phyloP scores from a whole-genome alignment of 768 basidiomycete genomes.

The Xanthoconium purpureum region DNA sequence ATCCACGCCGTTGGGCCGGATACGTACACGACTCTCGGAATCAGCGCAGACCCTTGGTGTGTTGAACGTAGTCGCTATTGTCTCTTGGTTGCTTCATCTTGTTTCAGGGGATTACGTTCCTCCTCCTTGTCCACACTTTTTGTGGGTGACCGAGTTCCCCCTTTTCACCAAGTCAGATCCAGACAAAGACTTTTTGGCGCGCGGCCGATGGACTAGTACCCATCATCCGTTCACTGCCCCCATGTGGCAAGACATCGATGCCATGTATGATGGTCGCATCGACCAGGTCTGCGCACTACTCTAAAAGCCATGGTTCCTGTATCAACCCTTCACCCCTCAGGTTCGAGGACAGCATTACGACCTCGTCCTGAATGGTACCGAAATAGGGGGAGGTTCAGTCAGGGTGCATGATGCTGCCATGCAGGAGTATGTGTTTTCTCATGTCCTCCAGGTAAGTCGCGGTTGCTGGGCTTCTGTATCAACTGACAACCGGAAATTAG shows the following conservation, averaged over 20 bases:
- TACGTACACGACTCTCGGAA: conserved; percentile 65
- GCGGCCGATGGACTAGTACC: conserved; percentile 86
- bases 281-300: conserved; percentile 42
- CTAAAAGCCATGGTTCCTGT: background rate
- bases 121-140: conserved; percentile 67
- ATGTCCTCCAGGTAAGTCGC: conserved; percentile 69
- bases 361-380: conserved; percentile 88
- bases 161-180: conserved; percentile 83
- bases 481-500: conserved; percentile 39
- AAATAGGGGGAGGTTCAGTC: conserved; percentile 93
- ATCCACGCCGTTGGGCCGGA: conserved; percentile 74
- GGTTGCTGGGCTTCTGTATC: conserved; percentile 4
- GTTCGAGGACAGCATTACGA: conserved; percentile 96
- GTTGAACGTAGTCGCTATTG: conserved; percentile 7
- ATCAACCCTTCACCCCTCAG: conserved; percentile 35
- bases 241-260: conserved; percentile 83
- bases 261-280: conserved; percentile 67
- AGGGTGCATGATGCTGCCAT: conserved; percentile 85
- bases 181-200: conserved; percentile 83
- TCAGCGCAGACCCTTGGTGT: conserved; percentile 62
- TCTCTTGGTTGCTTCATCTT: conserved; percentile 7
- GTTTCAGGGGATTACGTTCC: conserved; percentile 54
- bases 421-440: conserved; percentile 77
- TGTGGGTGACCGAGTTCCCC: conserved; percentile 96
- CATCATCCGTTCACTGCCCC: conserved; percentile 98